Conservation (phyloP, 2,329 filamentous ascomycete species). For the Penicillium olsonii region DNA sequence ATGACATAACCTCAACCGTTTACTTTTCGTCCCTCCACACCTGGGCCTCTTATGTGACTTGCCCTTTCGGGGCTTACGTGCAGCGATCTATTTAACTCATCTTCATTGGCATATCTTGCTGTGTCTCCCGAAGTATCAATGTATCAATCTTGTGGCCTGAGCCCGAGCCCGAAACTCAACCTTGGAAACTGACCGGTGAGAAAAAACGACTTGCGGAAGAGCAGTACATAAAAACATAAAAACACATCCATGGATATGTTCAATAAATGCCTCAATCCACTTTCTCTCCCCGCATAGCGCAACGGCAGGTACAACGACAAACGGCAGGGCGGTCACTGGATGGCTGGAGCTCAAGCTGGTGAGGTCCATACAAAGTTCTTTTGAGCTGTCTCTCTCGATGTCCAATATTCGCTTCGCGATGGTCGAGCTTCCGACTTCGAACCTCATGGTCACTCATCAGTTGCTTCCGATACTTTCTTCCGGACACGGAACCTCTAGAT, state of each 20-base stretch:
- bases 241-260: neutral
- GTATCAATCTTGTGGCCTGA: neutral
- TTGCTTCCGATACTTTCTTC: constrained; percentile 14
- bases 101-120: neutral
- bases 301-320: constrained; percentile 13
- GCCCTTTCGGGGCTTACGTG: no score
- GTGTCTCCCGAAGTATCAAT: neutral
- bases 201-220: neutral
- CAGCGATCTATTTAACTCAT: neutral
- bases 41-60: no score
- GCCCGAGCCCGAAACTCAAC: neutral
- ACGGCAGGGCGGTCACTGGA: constrained; percentile 17
- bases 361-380: constrained; percentile 15
- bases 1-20: constrained; percentile 8
- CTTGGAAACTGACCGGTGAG: neutral
- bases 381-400: constrained; percentile 28
- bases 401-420: constrained; percentile 29
- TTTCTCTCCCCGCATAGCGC: constrained; percentile 2
- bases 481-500: neutral
- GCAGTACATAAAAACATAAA: no score
- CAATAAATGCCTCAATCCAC: neutral
- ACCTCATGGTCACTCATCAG: constrained; percentile 24
- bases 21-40: neutral
- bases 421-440: constrained; percentile 30
- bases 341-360: constrained; percentile 9